Conservation (phyloP, 495 filamentous ascomycete genomes). For the Lasiosphaeris hirsuta region DNA sequence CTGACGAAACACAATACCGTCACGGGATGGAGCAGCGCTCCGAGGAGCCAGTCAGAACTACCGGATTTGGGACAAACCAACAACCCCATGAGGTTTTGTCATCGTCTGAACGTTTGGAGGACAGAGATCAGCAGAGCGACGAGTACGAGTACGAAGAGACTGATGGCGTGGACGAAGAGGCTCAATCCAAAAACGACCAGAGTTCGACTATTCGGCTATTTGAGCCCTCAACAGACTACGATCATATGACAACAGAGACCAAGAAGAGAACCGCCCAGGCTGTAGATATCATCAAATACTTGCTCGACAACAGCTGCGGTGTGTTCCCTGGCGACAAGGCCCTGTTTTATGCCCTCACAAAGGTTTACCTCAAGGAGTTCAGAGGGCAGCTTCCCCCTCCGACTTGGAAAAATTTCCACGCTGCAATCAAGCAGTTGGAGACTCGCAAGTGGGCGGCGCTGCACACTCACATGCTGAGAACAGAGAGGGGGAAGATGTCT, state of each 20-base stretch:
- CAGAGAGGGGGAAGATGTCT: constrained; percentile 20
- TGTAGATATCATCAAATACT: constrained; percentile 63
- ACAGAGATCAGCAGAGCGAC: not conserved
- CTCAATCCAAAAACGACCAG: not conserved
- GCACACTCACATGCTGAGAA: constrained; percentile 32
- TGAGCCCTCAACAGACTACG: constrained; percentile 20
- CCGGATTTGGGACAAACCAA: no score
- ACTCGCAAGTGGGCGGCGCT: constrained; percentile 18
- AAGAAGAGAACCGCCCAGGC: constrained; percentile 30
- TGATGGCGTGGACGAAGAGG: not conserved
- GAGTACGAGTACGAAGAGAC: not conserved
- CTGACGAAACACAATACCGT: no score
- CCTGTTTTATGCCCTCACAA: constrained; percentile 69
- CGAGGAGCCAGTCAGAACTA: no score
- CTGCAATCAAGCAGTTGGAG: constrained; percentile 43
- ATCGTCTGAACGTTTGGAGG: no score
- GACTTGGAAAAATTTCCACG: constrained; percentile 38
- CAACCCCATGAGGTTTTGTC: no score
- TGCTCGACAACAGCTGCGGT: constrained; percentile 65
- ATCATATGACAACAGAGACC: constrained; percentile 21
- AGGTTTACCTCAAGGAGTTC: constrained; percentile 51
- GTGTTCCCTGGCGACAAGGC: constrained; percentile 72
- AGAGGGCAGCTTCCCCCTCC: constrained; percentile 29
- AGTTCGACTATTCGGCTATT: constrained; percentile 17
- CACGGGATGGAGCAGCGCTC: no score